A percentile compares a stretch with the other conserved stretches of the same genome.
phyloP scores from a whole-genome alignment of 148 eudicot species.

The Rhododendron kiyosumense region DNA sequence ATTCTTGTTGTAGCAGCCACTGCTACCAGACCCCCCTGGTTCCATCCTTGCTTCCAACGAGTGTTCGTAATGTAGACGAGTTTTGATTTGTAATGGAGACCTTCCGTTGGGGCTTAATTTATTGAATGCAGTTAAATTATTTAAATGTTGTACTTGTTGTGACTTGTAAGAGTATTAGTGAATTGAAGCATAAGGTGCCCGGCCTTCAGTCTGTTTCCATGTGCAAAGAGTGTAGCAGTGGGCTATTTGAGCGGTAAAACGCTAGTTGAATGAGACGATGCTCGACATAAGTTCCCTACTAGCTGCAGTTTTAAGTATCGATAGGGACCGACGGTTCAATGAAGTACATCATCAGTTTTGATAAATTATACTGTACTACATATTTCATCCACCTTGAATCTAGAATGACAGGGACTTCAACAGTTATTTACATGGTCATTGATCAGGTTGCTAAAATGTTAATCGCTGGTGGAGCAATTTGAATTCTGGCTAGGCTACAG shows the following conservation, averaged over 20 bases:
- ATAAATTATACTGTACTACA: neutral
- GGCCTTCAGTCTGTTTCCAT: neutral
- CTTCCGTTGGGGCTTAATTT: neutral
- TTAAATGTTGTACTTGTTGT: neutral
- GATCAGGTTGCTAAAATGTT: conserved; percentile 2
- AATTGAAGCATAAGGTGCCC: neutral
- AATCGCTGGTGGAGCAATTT: neutral
- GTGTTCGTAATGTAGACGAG: neutral
- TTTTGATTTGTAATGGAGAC: neutral
- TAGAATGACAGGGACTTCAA: neutral
- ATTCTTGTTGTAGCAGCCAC: no score
- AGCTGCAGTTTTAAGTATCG: neutral
- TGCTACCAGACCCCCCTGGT: no score
- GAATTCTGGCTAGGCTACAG: neutral
- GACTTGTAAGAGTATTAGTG: neutral
- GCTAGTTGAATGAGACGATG: neutral
- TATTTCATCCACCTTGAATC: neutral
- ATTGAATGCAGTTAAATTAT: neutral
- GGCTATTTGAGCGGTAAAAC: neutral
- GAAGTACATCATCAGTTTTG: neutral
- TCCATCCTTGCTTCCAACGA: neutral
- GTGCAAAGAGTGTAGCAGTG: neutral
- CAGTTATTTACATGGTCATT: no score
- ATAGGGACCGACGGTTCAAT: neutral
- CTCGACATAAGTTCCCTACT: neutral